Conservation (phyloP, 768 basidiomycete species). For the Tephrocybe sp. region DNA sequence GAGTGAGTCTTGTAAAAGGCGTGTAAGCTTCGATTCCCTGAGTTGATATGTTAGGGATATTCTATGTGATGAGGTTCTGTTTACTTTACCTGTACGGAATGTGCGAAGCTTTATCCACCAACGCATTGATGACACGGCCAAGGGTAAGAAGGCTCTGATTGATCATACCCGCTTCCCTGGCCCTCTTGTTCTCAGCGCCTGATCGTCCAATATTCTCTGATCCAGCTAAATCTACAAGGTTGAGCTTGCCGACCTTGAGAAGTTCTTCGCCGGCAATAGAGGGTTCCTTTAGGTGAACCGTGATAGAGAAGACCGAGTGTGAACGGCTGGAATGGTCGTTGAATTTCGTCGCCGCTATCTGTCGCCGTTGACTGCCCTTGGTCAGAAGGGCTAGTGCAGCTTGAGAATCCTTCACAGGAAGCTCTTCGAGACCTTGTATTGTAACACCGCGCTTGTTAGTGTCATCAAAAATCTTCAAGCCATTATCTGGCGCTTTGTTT, state of each 20-base stretch:
- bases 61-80: not conserved
- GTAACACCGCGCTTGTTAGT: slow-evolving; percentile 82
- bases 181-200: slow-evolving; percentile 92
- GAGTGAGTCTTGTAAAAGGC: slow-evolving; percentile 97
- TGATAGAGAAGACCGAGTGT: slow-evolving; percentile 96
- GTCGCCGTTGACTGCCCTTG: slow-evolving; percentile 87
- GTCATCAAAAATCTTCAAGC: slow-evolving; percentile 93
- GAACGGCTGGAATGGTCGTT: slow-evolving; percentile 98
- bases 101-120: slow-evolving; percentile 89
- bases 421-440: slow-evolving; percentile 94
- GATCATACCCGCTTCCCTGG: slow-evolving; percentile 97
- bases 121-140: slow-evolving; percentile 92
- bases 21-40: slow-evolving; percentile 96
- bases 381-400: slow-evolving; percentile 82
- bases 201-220: slow-evolving; percentile 96
- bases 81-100: slow-evolving; percentile 85
- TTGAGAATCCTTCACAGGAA: slow-evolving; percentile 74
- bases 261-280: slow-evolving; percentile 80
- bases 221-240: slow-evolving; percentile 95
- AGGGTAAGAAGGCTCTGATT: slow-evolving; percentile 97
- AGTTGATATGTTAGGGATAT: not conserved
- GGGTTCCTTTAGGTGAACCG: slow-evolving; percentile 87
- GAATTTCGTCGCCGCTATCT: slow-evolving; percentile 95
- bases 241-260: slow-evolving; percentile 90
- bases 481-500: slow-evolving; percentile 36